Evolutionary conservation across 768 basidiomycete genomes (phyloP).

Genomic region (Collybia mongolica): DNA sequence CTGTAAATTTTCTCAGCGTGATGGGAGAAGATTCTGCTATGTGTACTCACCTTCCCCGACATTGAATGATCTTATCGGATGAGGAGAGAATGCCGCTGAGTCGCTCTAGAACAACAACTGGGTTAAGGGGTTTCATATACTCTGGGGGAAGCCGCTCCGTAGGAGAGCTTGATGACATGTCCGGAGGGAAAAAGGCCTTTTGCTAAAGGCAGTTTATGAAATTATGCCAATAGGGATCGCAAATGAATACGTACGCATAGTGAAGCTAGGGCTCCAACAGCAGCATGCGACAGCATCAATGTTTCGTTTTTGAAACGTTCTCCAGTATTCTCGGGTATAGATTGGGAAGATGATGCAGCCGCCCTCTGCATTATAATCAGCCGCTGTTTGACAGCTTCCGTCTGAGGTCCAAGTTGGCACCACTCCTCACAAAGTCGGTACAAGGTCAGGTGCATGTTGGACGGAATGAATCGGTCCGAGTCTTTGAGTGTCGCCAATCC

Average conservation of each 20-base stretch:
- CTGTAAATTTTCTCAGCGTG: constrained; percentile 34
- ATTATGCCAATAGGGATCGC: background rate
- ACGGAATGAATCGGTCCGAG: constrained; percentile 73
- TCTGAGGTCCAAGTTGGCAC: constrained; percentile 82
- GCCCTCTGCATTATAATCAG: constrained; percentile 70
- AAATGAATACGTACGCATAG: constrained; percentile 66
- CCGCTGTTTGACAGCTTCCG: constrained; percentile 70
- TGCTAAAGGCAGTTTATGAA: constrained; percentile 41
- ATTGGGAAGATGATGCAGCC: constrained; percentile 53
- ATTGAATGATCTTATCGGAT: constrained; percentile 45
- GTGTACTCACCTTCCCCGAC: constrained; percentile 64
- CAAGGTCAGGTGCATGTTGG: constrained; percentile 72
- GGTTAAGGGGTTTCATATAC: constrained; percentile 51
- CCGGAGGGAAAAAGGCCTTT: constrained; percentile 74
- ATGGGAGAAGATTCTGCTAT: background rate
- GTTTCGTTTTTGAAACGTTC: constrained; percentile 74
- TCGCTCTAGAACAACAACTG: constrained; percentile 56
- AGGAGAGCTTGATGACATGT: constrained; percentile 58
- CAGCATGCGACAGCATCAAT: constrained; percentile 70
- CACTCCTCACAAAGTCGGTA: constrained; percentile 91
- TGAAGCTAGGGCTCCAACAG: constrained; percentile 84
- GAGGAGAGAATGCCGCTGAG: constrained; percentile 70
- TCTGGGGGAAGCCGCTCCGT: constrained; percentile 56
- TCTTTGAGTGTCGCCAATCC: constrained; percentile 68
- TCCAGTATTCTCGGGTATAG: constrained; percentile 46